Evolutionary conservation across 2,329 filamentous ascomycete genomes (phyloP).

Genomic region (Cladorrhinum sp.): DNA sequence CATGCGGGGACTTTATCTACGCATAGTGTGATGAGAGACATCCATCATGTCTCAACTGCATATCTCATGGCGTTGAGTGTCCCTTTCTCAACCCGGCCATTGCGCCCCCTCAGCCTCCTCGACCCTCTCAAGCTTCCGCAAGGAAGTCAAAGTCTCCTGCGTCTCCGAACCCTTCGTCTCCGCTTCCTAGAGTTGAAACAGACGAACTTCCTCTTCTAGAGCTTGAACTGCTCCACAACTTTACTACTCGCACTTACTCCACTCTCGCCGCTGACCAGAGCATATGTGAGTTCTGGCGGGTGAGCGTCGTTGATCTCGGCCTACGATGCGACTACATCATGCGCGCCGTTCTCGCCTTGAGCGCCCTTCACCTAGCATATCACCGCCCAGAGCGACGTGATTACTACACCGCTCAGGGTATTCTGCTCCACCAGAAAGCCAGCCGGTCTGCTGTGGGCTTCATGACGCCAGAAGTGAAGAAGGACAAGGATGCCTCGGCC

Average conservation of each 20-base stretch:
- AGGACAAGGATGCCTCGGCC: constrained; percentile 21
- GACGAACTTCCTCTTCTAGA: constrained; percentile 39
- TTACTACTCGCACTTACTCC: constrained; percentile 45
- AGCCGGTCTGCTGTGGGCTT: constrained; percentile 28
- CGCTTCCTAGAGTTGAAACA: constrained; percentile 13
- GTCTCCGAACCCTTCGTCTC: not conserved
- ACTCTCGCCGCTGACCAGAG: constrained; percentile 43
- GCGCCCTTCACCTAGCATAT: constrained; percentile 48
- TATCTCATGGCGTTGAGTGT: constrained; percentile 39
- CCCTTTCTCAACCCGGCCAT: constrained; percentile 30
- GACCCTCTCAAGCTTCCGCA: not conserved
- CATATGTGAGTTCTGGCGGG: constrained; percentile 45
- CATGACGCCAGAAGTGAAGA: constrained; percentile 22
- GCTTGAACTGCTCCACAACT: constrained; percentile 54
- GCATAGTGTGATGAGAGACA: constrained; percentile 39
- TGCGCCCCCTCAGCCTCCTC: not conserved
- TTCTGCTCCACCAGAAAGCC: constrained; percentile 32
- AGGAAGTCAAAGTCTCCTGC: constrained; percentile 10
- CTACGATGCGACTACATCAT: constrained; percentile 47
- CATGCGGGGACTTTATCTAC: not conserved
- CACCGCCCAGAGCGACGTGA: constrained; percentile 37
- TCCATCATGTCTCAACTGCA: constrained; percentile 40
- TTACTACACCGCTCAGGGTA: constrained; percentile 35
- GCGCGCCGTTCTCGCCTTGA: constrained; percentile 46
- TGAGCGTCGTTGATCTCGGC: constrained; percentile 46